Conservation (phyloP, 2,329 filamentous ascomycete species). For the Claviceps sp. region DNA sequence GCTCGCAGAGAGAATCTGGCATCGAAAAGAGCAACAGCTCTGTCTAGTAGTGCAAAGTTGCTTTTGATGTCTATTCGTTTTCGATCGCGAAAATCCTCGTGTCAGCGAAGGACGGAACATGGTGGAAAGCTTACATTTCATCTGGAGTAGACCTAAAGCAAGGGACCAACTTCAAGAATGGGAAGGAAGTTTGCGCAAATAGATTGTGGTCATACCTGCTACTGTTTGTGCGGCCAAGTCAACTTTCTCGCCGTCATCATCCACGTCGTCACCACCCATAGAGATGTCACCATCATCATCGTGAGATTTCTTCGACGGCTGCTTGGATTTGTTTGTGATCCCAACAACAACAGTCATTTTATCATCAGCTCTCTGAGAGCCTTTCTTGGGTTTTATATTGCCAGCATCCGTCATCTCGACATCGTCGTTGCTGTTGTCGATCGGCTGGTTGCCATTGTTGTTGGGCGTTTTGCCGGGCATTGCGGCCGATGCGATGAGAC, state of each 20-base stretch:
- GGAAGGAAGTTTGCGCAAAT: too few species aligned
- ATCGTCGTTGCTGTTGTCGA: slow-evolving; percentile 53
- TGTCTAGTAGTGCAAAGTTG: slow-evolving; percentile 84
- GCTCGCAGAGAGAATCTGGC: slow-evolving; percentile 89
- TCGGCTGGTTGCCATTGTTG: slow-evolving; percentile 56
- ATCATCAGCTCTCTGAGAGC: slow-evolving; percentile 52
- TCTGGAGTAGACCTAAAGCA: not conserved
- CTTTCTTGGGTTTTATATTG: slow-evolving; percentile 54
- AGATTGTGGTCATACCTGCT: slow-evolving; percentile 33
- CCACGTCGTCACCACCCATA: slow-evolving; percentile 51
- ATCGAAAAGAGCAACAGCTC: slow-evolving; percentile 86
- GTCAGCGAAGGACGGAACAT: slow-evolving; percentile 1
- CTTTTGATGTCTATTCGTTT: slow-evolving; percentile 67
- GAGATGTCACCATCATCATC: slow-evolving; percentile 56
- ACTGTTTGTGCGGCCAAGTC: slow-evolving; percentile 48
- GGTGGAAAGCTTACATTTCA: too few species aligned
- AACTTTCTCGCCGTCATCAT: slow-evolving; percentile 41
- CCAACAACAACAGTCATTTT: slow-evolving; percentile 76
- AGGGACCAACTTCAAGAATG: not conserved
- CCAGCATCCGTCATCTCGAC: slow-evolving; percentile 57
- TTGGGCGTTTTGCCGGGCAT: slow-evolving; percentile 66
- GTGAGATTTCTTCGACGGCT: slow-evolving; percentile 40
- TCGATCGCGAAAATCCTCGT: slow-evolving; percentile 6
- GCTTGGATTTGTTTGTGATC: slow-evolving; percentile 50
- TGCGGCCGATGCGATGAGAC: slow-evolving; percentile 12